Evolutionary conservation across 1,284 basidiomycete genomes (phyloP), one percentile per base, ranked within the genome.

Genomic region (Thelephora terrestris): DNA sequence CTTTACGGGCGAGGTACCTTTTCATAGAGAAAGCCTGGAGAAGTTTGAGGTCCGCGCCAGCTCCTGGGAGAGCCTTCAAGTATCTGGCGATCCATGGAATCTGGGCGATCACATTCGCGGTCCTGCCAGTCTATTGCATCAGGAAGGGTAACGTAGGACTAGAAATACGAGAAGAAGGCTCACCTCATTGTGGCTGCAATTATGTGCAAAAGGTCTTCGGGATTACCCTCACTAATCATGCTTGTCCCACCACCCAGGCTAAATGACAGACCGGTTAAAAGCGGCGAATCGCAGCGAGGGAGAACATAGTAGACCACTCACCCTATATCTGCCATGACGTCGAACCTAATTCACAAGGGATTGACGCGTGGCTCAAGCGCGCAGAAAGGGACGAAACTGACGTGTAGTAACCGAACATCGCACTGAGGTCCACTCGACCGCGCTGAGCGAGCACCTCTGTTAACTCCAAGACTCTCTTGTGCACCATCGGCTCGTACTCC

Each of bases 1-100:
- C 7, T 20, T 42, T 42, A 12, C 39, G 39, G 1, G 14, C 16
- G 12, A 5, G 4, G 25, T 20, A 21, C n/a, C 5, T 20, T 16
- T 42, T 2, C 18, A 14, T n/a, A 2, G 16, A 7, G n/a, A 42
- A 20, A 14, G 20, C 25, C 3, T n/a, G 20, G 18, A 58, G 52
- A 42, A 50, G 34, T 37, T 53, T 55, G 49, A 59, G 49, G 37
- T 52, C 54, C 38, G 50, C 43, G 18, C 52, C 57, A 21, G 56
- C 44, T 37, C 43, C 36, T 32, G 52, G 55, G 17, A 59, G 25
- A 32, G 51, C 52, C 27, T 52, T 49, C 37, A 53, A 50, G 43
- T 53, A 57, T 42, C 54, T 49, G n/a, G 51, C 53, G 27, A 58
- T 44, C 59, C 59, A 61, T 37, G 59, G 59, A 12, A 58, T 48